These are phyloP conservation scores for Chaetoscypha palmicola DNA, from an alignment of 2,329 filamentous ascomycete genomes.

Conservation along the genomic window DNA sequence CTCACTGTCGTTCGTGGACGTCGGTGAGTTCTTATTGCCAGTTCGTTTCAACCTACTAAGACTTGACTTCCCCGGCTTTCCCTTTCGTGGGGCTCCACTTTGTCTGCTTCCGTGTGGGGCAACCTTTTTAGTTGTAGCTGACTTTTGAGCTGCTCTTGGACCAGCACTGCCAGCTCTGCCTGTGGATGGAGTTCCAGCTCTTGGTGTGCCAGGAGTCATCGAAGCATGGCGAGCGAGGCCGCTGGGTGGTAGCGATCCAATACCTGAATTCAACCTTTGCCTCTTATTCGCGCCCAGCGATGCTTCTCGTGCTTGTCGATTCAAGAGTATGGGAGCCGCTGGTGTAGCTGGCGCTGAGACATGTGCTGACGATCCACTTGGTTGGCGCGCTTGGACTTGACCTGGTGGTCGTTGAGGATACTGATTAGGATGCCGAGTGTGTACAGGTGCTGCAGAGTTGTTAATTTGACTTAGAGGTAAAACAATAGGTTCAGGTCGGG, in stretches of 20 bases:
- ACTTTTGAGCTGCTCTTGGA: constrained; percentile 39
- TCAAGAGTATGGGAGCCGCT: constrained; percentile 53
- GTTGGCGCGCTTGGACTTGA: constrained; percentile 22
- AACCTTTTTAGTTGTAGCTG: constrained; percentile 31
- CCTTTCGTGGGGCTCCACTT: constrained; percentile 24
- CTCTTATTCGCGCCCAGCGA: constrained; percentile 53
- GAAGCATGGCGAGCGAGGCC: constrained; percentile 56
- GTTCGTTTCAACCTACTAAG: constrained; percentile 53
- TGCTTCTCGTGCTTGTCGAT: constrained; percentile 47
- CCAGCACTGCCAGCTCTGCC: constrained; percentile 52
- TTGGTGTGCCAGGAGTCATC: constrained; percentile 55
- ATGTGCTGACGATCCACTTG: constrained; percentile 11
- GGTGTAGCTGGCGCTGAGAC: constrained; percentile 54
- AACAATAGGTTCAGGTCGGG: constrained; percentile 17
- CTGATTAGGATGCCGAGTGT: constrained; percentile 27
- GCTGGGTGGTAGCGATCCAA: constrained; percentile 44
- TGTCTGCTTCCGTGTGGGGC: constrained; percentile 29
- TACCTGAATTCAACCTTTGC: constrained; percentile 37
- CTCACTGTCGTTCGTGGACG: constrained; percentile 57
- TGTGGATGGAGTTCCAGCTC: constrained; percentile 34
- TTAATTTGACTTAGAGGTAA: constrained; percentile 22
- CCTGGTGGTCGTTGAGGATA: constrained; percentile 19
- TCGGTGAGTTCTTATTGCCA: constrained; percentile 51
- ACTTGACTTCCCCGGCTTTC: constrained; percentile 44
- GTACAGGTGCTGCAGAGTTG: constrained; percentile 20